Conservation (phyloP, 2,329 filamentous ascomycete species). For the Keithomyces neogunnii region DNA sequence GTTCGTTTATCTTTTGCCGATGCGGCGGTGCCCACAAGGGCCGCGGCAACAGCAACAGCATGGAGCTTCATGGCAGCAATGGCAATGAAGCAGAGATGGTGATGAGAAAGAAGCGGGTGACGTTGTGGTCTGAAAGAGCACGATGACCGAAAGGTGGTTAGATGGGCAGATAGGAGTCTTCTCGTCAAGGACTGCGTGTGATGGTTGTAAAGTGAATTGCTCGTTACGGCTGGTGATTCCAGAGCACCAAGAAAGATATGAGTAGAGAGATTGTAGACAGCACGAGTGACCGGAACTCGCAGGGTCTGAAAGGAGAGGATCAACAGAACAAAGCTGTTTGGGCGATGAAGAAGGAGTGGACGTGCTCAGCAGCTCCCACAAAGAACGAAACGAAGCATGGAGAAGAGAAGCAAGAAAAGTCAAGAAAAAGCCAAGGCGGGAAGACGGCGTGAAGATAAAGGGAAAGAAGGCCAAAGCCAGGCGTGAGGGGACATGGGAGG, state of each 20-base stretch:
- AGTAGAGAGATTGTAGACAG: constrained; percentile 14
- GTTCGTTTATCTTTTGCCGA: constrained; percentile 38
- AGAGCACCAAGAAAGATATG: constrained; percentile 20
- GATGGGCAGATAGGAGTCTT: no score
- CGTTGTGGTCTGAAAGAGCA: constrained; percentile 3
- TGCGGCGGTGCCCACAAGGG: constrained; percentile 27
- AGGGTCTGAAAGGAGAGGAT: constrained; percentile 19
- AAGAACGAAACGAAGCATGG: constrained; percentile 4
- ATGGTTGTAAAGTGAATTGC: not conserved
- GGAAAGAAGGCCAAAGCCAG: constrained; percentile 1
- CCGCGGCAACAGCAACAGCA: constrained; percentile 24
- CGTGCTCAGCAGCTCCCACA: constrained; percentile 23
- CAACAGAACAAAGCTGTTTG: constrained; percentile 18
- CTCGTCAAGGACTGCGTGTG: constrained; percentile 1
- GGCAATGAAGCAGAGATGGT: not conserved
- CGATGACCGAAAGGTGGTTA: not conserved
- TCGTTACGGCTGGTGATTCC: constrained; percentile 19
- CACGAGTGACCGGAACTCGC: constrained; percentile 14
- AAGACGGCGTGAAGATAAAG: constrained; percentile 12
- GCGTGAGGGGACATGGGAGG: not conserved
- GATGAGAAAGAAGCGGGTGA: not conserved
- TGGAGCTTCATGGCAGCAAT: constrained; percentile 27
- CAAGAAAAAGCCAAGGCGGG: not conserved
- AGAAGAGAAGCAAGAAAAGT: not conserved
- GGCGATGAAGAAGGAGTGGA: constrained; percentile 22